Conservation (phyloP, 352 stramenopile species). For the Lagenidium sp. region DNA sequence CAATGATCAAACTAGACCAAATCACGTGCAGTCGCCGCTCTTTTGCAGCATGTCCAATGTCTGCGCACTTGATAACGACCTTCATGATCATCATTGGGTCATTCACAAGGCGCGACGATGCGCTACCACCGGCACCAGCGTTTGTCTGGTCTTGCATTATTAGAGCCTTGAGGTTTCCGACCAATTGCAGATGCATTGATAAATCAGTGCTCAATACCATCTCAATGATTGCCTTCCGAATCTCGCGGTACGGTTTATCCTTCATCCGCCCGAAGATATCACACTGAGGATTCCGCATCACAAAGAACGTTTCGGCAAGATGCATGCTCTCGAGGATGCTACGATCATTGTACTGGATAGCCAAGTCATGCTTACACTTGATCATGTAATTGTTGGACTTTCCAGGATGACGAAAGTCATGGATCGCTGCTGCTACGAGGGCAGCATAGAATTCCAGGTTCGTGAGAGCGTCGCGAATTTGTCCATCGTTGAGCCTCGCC, state of each 20-base stretch:
- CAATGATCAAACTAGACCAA: slow-evolving; percentile 90
- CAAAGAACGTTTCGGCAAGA: slow-evolving; percentile 75
- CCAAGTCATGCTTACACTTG: slow-evolving; percentile 66
- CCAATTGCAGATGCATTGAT: slow-evolving; percentile 72
- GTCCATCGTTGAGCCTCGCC: slow-evolving; percentile 48
- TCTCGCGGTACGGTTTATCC: slow-evolving; percentile 65
- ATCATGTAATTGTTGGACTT: slow-evolving; percentile 85
- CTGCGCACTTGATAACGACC: slow-evolving; percentile 84
- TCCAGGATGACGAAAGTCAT: slow-evolving; percentile 79
- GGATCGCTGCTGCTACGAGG: slow-evolving; percentile 70
- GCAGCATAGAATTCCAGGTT: slow-evolving; percentile 77
- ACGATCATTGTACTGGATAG: slow-evolving; percentile 78
- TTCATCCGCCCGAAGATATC: slow-evolving; percentile 81
- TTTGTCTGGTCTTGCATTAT: slow-evolving; percentile 48
- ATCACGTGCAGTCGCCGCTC: slow-evolving; percentile 74
- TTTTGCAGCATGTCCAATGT: slow-evolving; percentile 91
- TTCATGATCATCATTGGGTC: slow-evolving; percentile 87
- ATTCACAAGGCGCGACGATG: slow-evolving; percentile 21
- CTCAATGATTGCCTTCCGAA: slow-evolving; percentile 79
- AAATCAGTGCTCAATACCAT: slow-evolving; percentile 86
- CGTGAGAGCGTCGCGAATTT: slow-evolving; percentile 64
- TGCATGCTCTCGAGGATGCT: slow-evolving; percentile 86
- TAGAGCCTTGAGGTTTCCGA: slow-evolving; percentile 70
- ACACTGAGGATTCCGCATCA: slow-evolving; percentile 58
- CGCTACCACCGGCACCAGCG: no score